Base-by-base conservation (phyloP, 176 grass and related monocot genomes). In the Tillandsia leiboldiana region DNA sequence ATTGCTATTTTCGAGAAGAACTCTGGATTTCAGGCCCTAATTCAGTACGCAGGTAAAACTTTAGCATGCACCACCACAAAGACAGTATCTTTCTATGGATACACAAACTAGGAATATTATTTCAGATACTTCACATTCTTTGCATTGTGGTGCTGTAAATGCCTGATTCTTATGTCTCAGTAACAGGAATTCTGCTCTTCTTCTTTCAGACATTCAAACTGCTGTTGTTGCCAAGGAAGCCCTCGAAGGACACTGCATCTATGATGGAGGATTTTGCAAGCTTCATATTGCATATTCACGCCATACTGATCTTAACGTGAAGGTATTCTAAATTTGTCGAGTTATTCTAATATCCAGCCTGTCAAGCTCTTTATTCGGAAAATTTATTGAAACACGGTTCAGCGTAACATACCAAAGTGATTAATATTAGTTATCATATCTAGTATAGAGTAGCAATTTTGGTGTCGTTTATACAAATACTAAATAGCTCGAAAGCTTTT, bases 281-380 rank as follows among this genome's bases (percentile, higher is more conserved):
- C 85, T 99, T 88, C 95, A 88, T 86, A 89, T 99, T 80, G 87
- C 90, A 87, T 90, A 99, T 78, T 99, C 95, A 78, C 95, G 90
- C 86, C 95, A 90, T 88, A 99, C 95, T 88, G 90, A 99, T 99
- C 95, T 99, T 69, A 90, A 90, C 86, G 94, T 99, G 72, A 99
- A 99, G 94, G 94, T 99, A 97, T 82, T 82, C 80, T 75, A 79
- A 64, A 72, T 81, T 85, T 80, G 80, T 85, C 70, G 53, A 53
- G 75, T 63, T 78, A 57, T 49, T 66, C 51, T 79, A 49, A 61
- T 61, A 51, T n/a, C 68, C 70, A 24, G 82, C 7, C 2, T 58
- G 6, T 13, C 15, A 56, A 56, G 13, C 54, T 14, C 2, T 23
- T 13, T 14, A 6, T 23, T 23, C 22, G 17, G 56, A 61, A 59